Evolutionary conservation across 2,329 filamentous ascomycete genomes (phyloP).

Genomic region (Fonsecaea multimorphosa): DNA sequence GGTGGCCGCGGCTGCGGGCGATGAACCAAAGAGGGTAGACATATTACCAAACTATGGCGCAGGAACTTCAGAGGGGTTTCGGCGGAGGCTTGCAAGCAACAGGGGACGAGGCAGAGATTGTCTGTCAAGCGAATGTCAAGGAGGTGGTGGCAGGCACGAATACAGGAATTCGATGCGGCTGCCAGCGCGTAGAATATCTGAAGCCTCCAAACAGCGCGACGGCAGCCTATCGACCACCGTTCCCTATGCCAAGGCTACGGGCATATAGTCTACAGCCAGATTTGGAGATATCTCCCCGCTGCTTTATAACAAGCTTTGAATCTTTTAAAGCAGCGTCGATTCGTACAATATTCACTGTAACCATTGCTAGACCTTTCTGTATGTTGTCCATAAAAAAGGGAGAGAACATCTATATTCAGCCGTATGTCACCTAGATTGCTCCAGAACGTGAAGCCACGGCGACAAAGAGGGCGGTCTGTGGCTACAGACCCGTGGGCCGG

Average conservation of each 20-base stretch:
- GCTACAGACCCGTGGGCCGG: too few species aligned
- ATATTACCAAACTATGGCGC: slow-evolving; percentile 50
- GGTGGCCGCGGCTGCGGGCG: slow-evolving; percentile 57
- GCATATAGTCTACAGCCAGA: background rate
- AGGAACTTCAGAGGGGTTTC: background rate
- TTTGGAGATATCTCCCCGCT: background rate
- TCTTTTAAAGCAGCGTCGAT: background rate
- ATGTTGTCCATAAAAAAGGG: too few species aligned
- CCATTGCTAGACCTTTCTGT: too few species aligned
- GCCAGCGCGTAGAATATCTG: background rate
- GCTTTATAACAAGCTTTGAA: background rate
- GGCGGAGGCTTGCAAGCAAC: background rate
- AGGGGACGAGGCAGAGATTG: background rate
- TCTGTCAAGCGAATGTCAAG: background rate
- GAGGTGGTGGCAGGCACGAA: background rate
- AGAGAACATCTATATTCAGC: too few species aligned
- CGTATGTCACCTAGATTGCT: too few species aligned
- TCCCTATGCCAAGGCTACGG: background rate
- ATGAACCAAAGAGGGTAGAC: slow-evolving; percentile 66
- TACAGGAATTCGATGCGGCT: background rate
- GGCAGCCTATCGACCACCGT: background rate
- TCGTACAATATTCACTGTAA: too few species aligned
- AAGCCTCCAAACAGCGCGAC: background rate
- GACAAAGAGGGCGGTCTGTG: too few species aligned
- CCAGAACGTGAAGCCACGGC: too few species aligned